Evolutionary conservation across 164 flowering plant genomes (phyloP).

Genomic region (Nymphaea colorata): DNA sequence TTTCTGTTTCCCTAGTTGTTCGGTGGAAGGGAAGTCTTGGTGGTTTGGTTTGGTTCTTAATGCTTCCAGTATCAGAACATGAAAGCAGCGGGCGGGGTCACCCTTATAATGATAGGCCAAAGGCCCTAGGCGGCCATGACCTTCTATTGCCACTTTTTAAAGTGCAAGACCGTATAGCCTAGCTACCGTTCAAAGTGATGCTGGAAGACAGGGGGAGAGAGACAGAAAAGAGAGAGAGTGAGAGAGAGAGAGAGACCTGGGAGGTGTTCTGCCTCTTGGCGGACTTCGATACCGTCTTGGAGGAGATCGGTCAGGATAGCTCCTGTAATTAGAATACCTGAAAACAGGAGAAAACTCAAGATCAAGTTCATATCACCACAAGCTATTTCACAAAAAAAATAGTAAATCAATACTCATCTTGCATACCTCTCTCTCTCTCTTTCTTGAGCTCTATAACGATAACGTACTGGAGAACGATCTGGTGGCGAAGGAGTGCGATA

Average conservation of each 20-base stretch:
- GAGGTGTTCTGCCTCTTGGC: constrained; percentile 41
- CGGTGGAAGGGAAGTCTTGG: too few relatives aligned
- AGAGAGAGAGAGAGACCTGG: not conserved
- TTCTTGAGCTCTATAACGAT: constrained; percentile 67
- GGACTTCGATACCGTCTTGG: constrained; percentile 90
- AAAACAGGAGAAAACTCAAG: constrained; percentile 1
- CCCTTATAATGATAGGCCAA: too few relatives aligned
- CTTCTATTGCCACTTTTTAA: too few relatives aligned
- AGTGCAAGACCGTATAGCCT: too few relatives aligned
- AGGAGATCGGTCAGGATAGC: constrained; percentile 48
- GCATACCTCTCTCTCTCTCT: constrained; percentile 19
- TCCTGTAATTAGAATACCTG: constrained; percentile 62
- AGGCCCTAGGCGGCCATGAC: too few relatives aligned
- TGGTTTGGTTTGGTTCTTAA: too few relatives aligned
- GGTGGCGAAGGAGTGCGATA: constrained; percentile 82
- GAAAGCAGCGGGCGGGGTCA: too few relatives aligned
- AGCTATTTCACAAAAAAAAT: not conserved
- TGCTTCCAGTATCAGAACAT: too few relatives aligned
- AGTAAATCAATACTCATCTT: not conserved
- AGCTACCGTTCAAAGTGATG: too few relatives aligned
- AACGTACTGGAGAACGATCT: constrained; percentile 75
- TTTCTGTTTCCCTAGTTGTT: too few relatives aligned
- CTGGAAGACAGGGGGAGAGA: too few relatives aligned
- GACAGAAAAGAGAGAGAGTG: not conserved
- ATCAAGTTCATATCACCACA: not conserved